phyloP scores from a whole-genome alignment of 2,329 filamentous ascomycete genomes.

The Scedosporium aurantiacum region DNA sequence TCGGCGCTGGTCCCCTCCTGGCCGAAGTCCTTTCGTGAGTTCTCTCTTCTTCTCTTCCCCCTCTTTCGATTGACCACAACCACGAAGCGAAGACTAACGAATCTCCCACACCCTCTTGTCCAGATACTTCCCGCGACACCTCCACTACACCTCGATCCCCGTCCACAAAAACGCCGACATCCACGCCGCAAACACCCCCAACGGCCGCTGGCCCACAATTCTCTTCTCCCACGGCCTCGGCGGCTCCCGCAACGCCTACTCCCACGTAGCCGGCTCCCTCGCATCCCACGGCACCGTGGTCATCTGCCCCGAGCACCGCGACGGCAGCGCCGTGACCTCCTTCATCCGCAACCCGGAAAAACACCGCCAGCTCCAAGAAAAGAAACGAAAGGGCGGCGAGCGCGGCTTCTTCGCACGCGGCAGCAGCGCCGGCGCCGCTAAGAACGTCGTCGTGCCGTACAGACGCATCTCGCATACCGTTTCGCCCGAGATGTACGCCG shows the following conservation, averaged over 20 bases:
- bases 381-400: neutral
- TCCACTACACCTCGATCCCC: slow-evolving; percentile 64
- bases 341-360: slow-evolving; percentile 53
- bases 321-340: slow-evolving; percentile 67
- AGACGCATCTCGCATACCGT: slow-evolving; percentile 49
- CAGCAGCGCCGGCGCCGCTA: slow-evolving; percentile 17
- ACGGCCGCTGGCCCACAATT: slow-evolving; percentile 63
- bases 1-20: slow-evolving; percentile 51
- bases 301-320: slow-evolving; percentile 70
- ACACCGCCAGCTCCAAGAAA: slow-evolving; percentile 16
- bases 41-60: neutral
- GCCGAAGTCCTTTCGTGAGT: slow-evolving; percentile 51
- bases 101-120: slow-evolving; percentile 29
- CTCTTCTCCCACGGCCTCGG: slow-evolving; percentile 81
- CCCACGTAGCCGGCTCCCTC: slow-evolving; percentile 66
- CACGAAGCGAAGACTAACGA: neutral
- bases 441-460: slow-evolving; percentile 30
- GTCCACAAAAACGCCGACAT: slow-evolving; percentile 61
- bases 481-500: slow-evolving; percentile 52
- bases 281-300: slow-evolving; percentile 75
- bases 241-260: slow-evolving; percentile 73
- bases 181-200: slow-evolving; percentile 33
- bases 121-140: slow-evolving; percentile 57
- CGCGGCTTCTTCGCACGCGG: slow-evolving; percentile 10
- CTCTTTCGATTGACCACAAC: neutral